Evolutionary conservation across 192 early-diverging fungal species (phyloP), one percentile per base, ranked within the genome.

Genomic region (Coemansia sp.): DNA sequence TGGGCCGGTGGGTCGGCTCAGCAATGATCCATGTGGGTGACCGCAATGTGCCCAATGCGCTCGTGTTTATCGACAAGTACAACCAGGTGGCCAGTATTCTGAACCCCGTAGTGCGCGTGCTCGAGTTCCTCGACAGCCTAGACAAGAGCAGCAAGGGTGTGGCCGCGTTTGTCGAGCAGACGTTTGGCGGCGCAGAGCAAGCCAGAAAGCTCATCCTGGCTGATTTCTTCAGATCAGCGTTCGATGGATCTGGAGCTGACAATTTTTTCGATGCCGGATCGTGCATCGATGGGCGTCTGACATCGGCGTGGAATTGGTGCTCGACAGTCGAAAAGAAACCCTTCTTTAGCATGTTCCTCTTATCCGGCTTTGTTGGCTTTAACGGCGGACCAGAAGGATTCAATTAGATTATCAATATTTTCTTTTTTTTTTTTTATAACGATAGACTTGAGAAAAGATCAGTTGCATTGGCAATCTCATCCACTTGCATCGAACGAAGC

Each of bases 51-150:
- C 97, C 98, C 22, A 99, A 99, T 73, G 93, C 98, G 5, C 88
- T 99, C 38, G 91, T 97, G 89, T 98, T 98, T 65, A 98, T 99
- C 62, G 94, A 95, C 89, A 96, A 95, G 87, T 98, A 98, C 82
- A 97, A 95, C 69, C 96, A 99, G 88, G 93, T 99, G n/a, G 88
- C 95, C 62, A 88, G 93, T 55, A 99, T 99, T 66, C 87, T 99
- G 16, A 91, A 92, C 68, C 97, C 97, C 0, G 90, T 99, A 46
- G 87, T 90, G 46, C 87, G 86, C 2, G 89, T 88, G 24, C 82
- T 98, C 38, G 90, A 90, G 47, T 87, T 90, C 55, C 79, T 99
- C 36, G 91, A 93, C 22, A 67, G 86, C 0, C 78, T 91, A 15
- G 77, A 49, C 16, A 10, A 40, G 20, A n/a, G 66, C 24, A 73